These are phyloP conservation scores for Paramyrothecium roridum DNA, from an alignment of 2,329 filamentous ascomycete genomes.

Conservation along the genomic window DNA sequence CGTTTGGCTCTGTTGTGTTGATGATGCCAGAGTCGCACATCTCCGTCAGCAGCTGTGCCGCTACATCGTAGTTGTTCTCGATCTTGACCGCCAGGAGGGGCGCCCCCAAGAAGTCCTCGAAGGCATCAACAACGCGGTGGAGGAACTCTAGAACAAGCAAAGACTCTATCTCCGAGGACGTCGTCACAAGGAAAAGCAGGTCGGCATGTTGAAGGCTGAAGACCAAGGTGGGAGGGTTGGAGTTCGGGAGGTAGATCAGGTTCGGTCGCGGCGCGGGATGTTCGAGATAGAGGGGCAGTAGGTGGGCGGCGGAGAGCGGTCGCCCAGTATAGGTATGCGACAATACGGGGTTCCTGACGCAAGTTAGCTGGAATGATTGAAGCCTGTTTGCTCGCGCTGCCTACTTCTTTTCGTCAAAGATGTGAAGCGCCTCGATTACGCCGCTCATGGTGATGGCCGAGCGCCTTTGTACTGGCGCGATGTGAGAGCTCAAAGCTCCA, in stretches of 20 bases:
- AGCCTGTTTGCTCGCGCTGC: constrained; percentile 14
- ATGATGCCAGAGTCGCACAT: constrained; percentile 95
- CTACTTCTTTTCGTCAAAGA: constrained; percentile 94
- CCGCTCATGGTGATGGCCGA: constrained; percentile 64
- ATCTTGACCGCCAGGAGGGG: constrained; percentile 84
- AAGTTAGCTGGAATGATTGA: constrained; percentile 13
- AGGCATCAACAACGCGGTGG: constrained; percentile 84
- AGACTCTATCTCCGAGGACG: constrained; percentile 84
- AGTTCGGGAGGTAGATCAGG: constrained; percentile 78
- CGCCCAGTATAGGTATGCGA: constrained; percentile 85
- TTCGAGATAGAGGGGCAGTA: constrained; percentile 84
- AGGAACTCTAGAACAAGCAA: constrained; percentile 91
- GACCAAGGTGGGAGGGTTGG: constrained; percentile 80
- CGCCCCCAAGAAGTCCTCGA: constrained; percentile 91
- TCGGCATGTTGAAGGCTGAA: constrained; percentile 88
- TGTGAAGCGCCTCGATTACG: constrained; percentile 91
- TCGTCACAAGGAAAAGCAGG: constrained; percentile 79
- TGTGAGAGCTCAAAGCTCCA: constrained; percentile 12
- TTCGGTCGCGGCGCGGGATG: constrained; percentile 79
- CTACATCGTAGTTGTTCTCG: constrained; percentile 86
- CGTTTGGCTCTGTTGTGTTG: constrained; percentile 89
- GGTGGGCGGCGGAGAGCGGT: constrained; percentile 69
- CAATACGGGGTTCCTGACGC: constrained; percentile 72
- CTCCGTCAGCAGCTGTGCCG: constrained; percentile 87
- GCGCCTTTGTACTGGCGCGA: constrained; percentile 21